Evolutionary conservation across 75 land plant genomes (phyloP).

Genomic region (Adiantum capillusveneris): DNA sequence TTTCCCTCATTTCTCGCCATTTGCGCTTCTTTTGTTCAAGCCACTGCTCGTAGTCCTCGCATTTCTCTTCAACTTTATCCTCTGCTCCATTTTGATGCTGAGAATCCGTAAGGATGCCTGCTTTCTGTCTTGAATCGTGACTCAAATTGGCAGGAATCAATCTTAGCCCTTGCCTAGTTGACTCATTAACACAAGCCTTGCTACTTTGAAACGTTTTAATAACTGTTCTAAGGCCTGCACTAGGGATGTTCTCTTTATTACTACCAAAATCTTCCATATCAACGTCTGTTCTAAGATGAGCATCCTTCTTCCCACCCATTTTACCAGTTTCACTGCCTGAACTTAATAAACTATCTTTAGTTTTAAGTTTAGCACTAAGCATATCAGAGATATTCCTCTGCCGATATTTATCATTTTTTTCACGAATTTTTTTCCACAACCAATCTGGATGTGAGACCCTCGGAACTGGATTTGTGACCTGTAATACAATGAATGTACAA

Average conservation of each 20-base stretch:
- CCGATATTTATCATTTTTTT: conserved; percentile 92
- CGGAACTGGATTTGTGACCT: conserved; percentile 97
- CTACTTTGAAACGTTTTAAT: conserved; percentile 38
- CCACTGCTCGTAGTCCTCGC: conserved; percentile 86
- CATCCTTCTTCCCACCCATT: not conserved
- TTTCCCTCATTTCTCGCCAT: conserved; percentile 74
- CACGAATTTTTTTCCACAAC: conserved; percentile 93
- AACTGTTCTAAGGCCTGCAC: conserved; percentile 35
- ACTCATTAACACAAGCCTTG: not conserved
- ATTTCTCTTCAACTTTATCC: conserved; percentile 38
- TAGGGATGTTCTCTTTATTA: conserved; percentile 24
- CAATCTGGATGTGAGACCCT: conserved; percentile 96
- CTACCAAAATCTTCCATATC: conserved; percentile 70
- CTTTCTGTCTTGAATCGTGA: not conserved
- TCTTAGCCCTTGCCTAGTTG: not conserved
- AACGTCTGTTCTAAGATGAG: conserved; percentile 18
- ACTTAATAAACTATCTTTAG: conserved; percentile 12
- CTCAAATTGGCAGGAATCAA: not conserved
- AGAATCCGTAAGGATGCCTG: not conserved
- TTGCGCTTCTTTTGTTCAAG: conserved; percentile 79
- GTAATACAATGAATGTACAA: conserved; percentile 3
- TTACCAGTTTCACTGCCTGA: conserved; percentile 11
- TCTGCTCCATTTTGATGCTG: conserved; percentile 12
- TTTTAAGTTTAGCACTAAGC: conserved; percentile 29
- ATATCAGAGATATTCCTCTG: conserved; percentile 75